Evolutionary conservation across 495 filamentous ascomycete genomes (phyloP), one percentile per base, ranked within the genome.

Genomic region (Chaetomidium leptoderma): DNA sequence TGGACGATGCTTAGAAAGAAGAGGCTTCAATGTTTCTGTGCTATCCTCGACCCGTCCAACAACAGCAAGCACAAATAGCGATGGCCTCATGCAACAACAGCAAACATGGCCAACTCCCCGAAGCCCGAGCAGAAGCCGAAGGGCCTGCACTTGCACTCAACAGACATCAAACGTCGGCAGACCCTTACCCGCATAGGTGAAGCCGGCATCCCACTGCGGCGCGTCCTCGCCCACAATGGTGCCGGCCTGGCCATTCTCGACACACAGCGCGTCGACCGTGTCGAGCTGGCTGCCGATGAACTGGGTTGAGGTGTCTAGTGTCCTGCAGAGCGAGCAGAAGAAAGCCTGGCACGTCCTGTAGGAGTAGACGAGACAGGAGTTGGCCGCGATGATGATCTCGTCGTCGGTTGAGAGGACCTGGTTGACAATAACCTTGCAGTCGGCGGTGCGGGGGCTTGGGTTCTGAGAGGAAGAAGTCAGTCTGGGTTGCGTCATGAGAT

Each of bases 161-260:
- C 74, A 76, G 33, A 75, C 68, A 55, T 73, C 67, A 53, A 71
- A 76, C n/a, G 60, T 58, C 2, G 74, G 74, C 30, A 76, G 55
- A n/a, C 61, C 56, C 11, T 48, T 44, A 1, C 70, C 71, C 0
- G 60, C 46, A 35, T 65, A 65, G 0, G 71, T 57, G 35, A 74
- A 75, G 19, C 74, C 74, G 40, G 70, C 72, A 42, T 76, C 58
- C 72, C 73, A 76, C 60, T 75, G 67, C 9, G 72, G 72, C 4
- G 66, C 47, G 11, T 70, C 67, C 32, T 65, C 53, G 49, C 70
- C 67, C 10, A 76, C 66, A 35, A 76, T 64, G 39, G 73, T 71
- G 35, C 74, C 72, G 17, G 59, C 53, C 59, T 74, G 65, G n/a
- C 72, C 70, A 47, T 62, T 63, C 29, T 62, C 48, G 23, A 75